Evolutionary conservation across 805 yeast genomes (phyloP).

Genomic region (Yamadazyma paraphyllophila): DNA sequence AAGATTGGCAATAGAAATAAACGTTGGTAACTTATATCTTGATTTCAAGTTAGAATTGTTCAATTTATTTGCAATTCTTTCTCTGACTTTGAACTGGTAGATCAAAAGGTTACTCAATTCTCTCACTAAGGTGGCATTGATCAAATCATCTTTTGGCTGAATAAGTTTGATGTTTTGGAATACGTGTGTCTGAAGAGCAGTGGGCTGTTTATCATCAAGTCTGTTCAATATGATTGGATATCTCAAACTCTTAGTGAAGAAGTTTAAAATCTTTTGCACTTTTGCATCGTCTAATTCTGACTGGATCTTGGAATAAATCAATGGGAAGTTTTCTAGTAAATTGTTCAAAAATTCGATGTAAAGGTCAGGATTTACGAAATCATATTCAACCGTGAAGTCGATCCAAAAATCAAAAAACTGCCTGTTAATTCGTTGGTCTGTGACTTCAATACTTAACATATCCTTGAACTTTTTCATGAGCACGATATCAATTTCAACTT

Average conservation of each 20-base stretch:
- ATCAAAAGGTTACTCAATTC: conserved; percentile 54
- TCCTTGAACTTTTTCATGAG: conserved; percentile 55
- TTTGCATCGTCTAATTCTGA: conserved; percentile 29
- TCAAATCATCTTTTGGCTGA: conserved; percentile 24
- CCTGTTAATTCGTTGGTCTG: conserved; percentile 19
- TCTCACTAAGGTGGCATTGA: conserved; percentile 46
- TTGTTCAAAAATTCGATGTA: conserved; percentile 64
- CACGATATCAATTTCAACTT: conserved; percentile 50
- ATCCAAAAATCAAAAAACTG: conserved; percentile 53
- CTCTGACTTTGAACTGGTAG: conserved; percentile 62
- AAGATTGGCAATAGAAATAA: conserved; percentile 54
- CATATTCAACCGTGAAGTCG: conserved; percentile 37
- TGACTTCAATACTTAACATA: conserved; percentile 33
- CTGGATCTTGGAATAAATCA: conserved; percentile 37
- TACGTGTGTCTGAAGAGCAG: conserved; percentile 63
- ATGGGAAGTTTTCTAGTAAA: conserved; percentile 52
- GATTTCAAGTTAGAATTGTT: conserved; percentile 28
- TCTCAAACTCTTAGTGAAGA: conserved; percentile 63
- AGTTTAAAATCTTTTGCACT: conserved; percentile 51
- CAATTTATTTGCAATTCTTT: conserved; percentile 55
- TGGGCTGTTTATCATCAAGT: conserved; percentile 49
- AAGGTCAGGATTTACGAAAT: conserved; percentile 37
- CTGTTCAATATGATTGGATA: conserved; percentile 69
- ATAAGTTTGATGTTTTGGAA: conserved; percentile 45
- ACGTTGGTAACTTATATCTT: conserved; percentile 55